phyloP scores from a whole-genome alignment of 129 eudicot species.

The Arctium minus region DNA sequence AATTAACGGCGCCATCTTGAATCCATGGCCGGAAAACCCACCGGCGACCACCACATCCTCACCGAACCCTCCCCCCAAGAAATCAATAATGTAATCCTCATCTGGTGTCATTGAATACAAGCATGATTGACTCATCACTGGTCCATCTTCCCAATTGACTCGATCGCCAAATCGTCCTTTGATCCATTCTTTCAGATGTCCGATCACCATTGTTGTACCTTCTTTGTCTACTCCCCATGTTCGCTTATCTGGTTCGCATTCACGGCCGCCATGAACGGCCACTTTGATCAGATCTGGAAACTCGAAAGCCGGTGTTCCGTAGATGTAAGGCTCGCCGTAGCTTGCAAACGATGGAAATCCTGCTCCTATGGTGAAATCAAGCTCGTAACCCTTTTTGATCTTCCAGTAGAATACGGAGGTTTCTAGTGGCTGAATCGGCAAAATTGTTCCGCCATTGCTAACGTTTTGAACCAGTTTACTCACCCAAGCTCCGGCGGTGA shows the following conservation, averaged over 20 bases:
- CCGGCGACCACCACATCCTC: slow-evolving; percentile 81
- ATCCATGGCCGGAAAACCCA: slow-evolving; percentile 96
- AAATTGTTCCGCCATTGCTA: slow-evolving; percentile 9
- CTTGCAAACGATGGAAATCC: slow-evolving; percentile 84
- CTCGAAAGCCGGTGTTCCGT: slow-evolving; percentile 86
- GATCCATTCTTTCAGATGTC: slow-evolving; percentile 50
- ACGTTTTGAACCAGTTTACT: slow-evolving; percentile 43
- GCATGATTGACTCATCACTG: slow-evolving; percentile 71
- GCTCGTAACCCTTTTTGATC: slow-evolving; percentile 52
- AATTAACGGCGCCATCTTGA: slow-evolving; percentile 80
- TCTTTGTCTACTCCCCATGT: slow-evolving; percentile 37
- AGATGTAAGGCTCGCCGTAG: slow-evolving; percentile 64
- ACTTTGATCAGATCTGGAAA: slow-evolving; percentile 68
- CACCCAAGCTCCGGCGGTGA: slow-evolving; percentile 84
- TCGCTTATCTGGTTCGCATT: slow-evolving; percentile 62
- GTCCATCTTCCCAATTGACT: slow-evolving; percentile 42
- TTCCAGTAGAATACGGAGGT: slow-evolving; percentile 65
- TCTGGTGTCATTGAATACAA: slow-evolving; percentile 91
- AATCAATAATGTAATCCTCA: slow-evolving; percentile 83
- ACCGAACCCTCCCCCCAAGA: slow-evolving; percentile 71
- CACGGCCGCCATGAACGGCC: slow-evolving; percentile 54
- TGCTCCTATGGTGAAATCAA: slow-evolving; percentile 42
- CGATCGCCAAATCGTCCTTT: slow-evolving; percentile 46
- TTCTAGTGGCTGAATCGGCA: slow-evolving; percentile 79
- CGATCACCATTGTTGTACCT: slow-evolving; percentile 15